These are phyloP conservation scores for Ulmus americana DNA, from an alignment of 331 rosid genomes.

Conservation along the genomic window DNA sequence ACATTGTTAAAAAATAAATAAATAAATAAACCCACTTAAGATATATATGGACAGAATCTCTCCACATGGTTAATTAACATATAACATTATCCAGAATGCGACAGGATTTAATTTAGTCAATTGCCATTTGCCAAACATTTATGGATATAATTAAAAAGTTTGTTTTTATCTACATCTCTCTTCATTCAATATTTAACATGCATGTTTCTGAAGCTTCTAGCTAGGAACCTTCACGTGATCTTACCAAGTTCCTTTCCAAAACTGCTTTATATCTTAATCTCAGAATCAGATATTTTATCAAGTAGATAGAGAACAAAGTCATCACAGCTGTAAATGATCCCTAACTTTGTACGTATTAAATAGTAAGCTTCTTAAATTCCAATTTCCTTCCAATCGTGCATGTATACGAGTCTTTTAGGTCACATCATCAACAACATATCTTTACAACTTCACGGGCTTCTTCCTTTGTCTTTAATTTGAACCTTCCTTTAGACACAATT, in stretches of 20 bases:
- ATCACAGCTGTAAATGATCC: not conserved
- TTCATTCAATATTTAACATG: not conserved
- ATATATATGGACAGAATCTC: no score
- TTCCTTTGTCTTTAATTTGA: slow-evolving; percentile 2
- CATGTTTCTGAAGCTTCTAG: not conserved
- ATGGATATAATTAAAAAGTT: no score
- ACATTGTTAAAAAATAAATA: no score
- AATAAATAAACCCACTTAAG: no score
- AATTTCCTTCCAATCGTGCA: slow-evolving; percentile 8
- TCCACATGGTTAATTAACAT: no score
- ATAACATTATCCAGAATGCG: no score
- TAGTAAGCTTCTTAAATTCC: not conserved
- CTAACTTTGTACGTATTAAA: not conserved
- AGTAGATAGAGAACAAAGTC: slow-evolving; percentile 1
- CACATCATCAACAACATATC: slow-evolving; percentile 1
- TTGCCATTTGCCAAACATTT: no score
- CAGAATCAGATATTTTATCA: slow-evolving; percentile 10
- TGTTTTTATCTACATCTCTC: no score
- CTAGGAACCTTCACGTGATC: slow-evolving; percentile 2
- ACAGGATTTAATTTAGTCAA: no score
- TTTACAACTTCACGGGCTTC: not conserved
- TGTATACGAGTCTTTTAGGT: not conserved
- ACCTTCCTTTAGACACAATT: slow-evolving; percentile 17
- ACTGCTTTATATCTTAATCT: slow-evolving; percentile 9
- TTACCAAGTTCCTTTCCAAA: not conserved